Conservation (phyloP, 352 stramenopile species). For the Pseudoperonospora humuli region DNA sequence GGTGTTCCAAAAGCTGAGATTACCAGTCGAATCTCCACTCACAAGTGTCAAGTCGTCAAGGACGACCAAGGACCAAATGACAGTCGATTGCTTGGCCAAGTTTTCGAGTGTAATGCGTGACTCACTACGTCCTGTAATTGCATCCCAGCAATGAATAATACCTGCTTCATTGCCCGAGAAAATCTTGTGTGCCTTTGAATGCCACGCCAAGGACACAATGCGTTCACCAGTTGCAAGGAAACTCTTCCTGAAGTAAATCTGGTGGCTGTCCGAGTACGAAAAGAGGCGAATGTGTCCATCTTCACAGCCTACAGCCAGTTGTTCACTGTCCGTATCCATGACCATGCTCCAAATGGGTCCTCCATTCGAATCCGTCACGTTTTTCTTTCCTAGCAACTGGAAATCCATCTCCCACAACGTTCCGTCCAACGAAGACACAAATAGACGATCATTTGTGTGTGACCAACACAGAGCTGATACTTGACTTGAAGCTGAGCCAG, state of each 20-base stretch:
- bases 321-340: slow-evolving; percentile 42
- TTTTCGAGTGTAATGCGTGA: slow-evolving; percentile 78
- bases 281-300: slow-evolving; percentile 88
- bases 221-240: slow-evolving; percentile 70
- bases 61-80: slow-evolving; percentile 87
- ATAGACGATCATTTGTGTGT: slow-evolving; percentile 32
- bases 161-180: slow-evolving; percentile 83
- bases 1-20: slow-evolving; percentile 92
- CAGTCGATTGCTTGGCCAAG: slow-evolving; percentile 61
- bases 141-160: slow-evolving; percentile 85
- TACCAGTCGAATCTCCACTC: slow-evolving; percentile 88
- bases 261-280: slow-evolving; percentile 47
- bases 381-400: slow-evolving; percentile 51
- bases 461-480: slow-evolving; percentile 72
- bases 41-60: slow-evolving; percentile 90
- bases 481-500: slow-evolving; percentile 48
- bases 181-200: slow-evolving; percentile 57
- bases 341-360: slow-evolving; percentile 86
- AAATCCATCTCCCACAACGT: slow-evolving; percentile 84
- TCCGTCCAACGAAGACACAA: slow-evolving; percentile 61
- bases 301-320: slow-evolving; percentile 84
- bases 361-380: slow-evolving; percentile 82
- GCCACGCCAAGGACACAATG: slow-evolving; percentile 82
- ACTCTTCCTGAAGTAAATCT: slow-evolving; percentile 78
- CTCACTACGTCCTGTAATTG: slow-evolving; percentile 65